Conservation (phyloP, 2,329 filamentous ascomycete species). For the Fusarium multiceps region DNA sequence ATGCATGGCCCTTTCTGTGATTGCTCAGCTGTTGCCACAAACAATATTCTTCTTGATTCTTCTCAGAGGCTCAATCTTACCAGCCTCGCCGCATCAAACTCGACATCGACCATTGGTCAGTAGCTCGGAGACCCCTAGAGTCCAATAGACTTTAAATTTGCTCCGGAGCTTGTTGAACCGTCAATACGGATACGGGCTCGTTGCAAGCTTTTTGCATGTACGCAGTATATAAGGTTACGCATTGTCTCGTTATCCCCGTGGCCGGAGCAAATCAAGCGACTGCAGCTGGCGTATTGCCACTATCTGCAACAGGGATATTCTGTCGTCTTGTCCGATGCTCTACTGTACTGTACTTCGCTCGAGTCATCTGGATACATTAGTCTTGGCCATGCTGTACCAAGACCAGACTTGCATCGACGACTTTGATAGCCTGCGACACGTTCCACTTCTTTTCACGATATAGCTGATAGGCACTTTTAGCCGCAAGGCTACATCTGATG, state of each 20-base stretch:
- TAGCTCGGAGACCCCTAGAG: not conserved
- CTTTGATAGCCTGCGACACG: not conserved
- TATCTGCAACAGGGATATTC: slow-evolving; percentile 26
- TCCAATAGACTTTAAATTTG: not conserved
- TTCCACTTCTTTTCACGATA: not conserved
- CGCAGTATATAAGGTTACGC: not conserved
- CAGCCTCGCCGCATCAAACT: slow-evolving; percentile 25
- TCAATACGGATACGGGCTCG: slow-evolving; percentile 19
- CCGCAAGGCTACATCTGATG: not conserved
- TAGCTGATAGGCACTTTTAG: not conserved
- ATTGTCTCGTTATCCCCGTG: not conserved
- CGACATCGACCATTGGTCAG: slow-evolving; percentile 18
- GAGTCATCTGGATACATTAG: slow-evolving; percentile 23
- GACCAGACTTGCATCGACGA: not conserved
- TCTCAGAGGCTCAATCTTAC: not conserved
- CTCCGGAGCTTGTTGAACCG: slow-evolving; percentile 12
- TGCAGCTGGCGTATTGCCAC: slow-evolving; percentile 24
- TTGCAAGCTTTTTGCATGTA: slow-evolving; percentile 6
- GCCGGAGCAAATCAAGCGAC: slow-evolving; percentile 24
- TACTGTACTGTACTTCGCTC: not conserved
- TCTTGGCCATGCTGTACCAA: not conserved
- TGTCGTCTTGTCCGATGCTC: not conserved
- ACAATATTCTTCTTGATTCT: slow-evolving; percentile 13
- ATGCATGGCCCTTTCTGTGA: slow-evolving; percentile 4
- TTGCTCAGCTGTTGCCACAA: slow-evolving; percentile 20